Evolutionary conservation across 2,329 filamentous ascomycete species (phyloP), one percentile per base, ranked within the genome.

Genomic region (Penicillium concentricum): DNA sequence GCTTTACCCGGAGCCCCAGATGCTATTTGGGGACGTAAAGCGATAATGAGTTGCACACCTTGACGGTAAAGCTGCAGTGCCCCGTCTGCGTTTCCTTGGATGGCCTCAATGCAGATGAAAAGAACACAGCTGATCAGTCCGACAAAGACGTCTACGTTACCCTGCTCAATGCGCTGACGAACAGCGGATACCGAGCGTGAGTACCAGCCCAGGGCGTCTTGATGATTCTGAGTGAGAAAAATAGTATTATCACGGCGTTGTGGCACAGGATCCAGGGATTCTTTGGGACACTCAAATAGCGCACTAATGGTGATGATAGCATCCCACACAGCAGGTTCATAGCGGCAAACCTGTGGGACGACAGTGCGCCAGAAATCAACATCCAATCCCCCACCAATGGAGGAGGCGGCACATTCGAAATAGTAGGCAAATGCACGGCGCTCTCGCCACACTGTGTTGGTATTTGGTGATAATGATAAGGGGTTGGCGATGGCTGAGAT

Each of bases 341-440:
- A 66, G 13, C 68, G 70, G 43, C 72, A 74, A 15, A 75, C 61
- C 41, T 70, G 70, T 3, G 73, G 73, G 5, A 76, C 64, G 30
- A 71, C 54, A 1, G 61, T 69, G n/a, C 63, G 59, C 74, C 74
- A 76, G 51, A 76, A 75, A 30, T 68, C 65, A 26, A 64, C 48
- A 60, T 76, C 74, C 10, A 75, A 51, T 4, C 59, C 65, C 18
- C 74, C 74, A 2, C 70, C 69, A 20, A 76, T 59, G 10, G 62
- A 65, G 0, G 63, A 58, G 13, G 70, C 72, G 1, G 67, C 67
- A 20, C 66, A 59, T 39, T 75, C 61, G 24, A 73, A 72, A 58
- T 75, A 76, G 35, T 69, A 74, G 1, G 71, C 69, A 61, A 76
- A 76, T 8, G 73, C 72, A 20, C 73, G 72, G 24, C 71, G 67